Evolutionary conservation across 768 basidiomycete species (phyloP).

Genomic region (Tulasnella sp.): DNA sequence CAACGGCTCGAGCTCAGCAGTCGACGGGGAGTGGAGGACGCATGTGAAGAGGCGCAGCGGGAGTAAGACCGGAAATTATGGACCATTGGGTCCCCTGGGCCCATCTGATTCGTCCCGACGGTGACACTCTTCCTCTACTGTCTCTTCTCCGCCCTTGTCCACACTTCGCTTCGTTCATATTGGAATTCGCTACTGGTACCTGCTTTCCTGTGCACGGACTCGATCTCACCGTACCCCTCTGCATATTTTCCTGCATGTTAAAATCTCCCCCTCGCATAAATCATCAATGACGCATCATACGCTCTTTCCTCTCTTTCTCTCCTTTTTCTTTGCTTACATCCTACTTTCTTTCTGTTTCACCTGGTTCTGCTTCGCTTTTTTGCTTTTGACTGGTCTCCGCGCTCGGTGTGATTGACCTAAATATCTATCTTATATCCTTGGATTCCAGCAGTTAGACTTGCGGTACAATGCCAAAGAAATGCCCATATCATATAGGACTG

Average conservation of each 20-base stretch:
- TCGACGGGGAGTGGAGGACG: conserved; percentile 30
- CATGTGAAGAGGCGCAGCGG: conserved; percentile 34
- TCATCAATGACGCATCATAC: background rate
- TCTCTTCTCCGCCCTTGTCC: background rate
- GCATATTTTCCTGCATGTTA: background rate
- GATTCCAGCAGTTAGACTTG: no score
- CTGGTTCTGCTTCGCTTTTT: background rate
- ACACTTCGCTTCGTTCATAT: background rate
- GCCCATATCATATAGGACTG: no score
- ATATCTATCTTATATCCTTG: no score
- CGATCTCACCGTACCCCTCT: background rate
- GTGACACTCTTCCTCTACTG: background rate
- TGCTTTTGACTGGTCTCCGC: background rate
- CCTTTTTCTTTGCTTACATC: background rate
- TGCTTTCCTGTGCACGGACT: background rate
- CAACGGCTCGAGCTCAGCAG: conserved; percentile 31
- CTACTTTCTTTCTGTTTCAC: background rate
- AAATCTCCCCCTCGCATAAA: background rate
- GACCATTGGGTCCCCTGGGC: conserved; percentile 7
- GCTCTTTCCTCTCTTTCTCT: background rate
- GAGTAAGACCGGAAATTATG: conserved; percentile 16
- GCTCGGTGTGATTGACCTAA: no score
- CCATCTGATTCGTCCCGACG: background rate
- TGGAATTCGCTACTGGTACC: background rate
- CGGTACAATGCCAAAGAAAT: no score